Evolutionary conservation across 306 rosid genomes (phyloP).

Genomic region (Castanea mollissima): DNA sequence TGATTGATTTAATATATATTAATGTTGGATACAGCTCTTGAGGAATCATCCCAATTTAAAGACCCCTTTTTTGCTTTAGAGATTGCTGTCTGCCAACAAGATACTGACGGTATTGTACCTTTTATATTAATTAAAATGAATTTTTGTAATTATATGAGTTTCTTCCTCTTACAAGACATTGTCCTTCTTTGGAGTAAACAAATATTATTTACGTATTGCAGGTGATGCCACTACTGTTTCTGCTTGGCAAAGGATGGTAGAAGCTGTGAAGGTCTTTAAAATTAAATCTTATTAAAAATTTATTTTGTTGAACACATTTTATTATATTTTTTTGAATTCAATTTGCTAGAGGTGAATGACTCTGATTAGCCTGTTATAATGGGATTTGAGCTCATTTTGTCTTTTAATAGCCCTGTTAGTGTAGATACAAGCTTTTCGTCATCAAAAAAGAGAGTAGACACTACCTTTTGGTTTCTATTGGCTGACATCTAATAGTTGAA

Average conservation of each 20-base stretch:
- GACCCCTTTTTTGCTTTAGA: slow-evolving; percentile 69
- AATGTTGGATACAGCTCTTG: slow-evolving; percentile 53
- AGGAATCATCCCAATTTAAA: slow-evolving; percentile 60
- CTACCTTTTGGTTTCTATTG: neutral
- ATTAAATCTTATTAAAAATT: slow-evolving; percentile 11
- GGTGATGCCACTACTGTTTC: slow-evolving; percentile 44
- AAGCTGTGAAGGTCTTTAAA: slow-evolving; percentile 64
- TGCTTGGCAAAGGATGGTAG: slow-evolving; percentile 70
- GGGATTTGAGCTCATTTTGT: neutral
- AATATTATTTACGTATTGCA: slow-evolving; percentile 35
- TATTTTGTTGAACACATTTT: slow-evolving; percentile 1
- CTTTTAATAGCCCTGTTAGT: neutral
- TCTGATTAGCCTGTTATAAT: neutral
- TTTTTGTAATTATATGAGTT: slow-evolving; percentile 6
- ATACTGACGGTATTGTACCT: slow-evolving; percentile 40
- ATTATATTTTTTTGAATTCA: neutral
- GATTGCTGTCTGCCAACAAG: slow-evolving; percentile 42
- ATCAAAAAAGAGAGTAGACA: neutral
- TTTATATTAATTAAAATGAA: slow-evolving; percentile 1
- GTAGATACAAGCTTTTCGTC: neutral
- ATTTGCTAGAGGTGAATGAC: neutral
- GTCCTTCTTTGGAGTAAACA: slow-evolving; percentile 7
- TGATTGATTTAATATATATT: slow-evolving; percentile 13
- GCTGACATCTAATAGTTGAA: neutral
- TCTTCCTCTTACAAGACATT: neutral